Conservation (phyloP, 2,329 filamentous ascomycete genomes). For the Diaporthe citrichinensis region DNA sequence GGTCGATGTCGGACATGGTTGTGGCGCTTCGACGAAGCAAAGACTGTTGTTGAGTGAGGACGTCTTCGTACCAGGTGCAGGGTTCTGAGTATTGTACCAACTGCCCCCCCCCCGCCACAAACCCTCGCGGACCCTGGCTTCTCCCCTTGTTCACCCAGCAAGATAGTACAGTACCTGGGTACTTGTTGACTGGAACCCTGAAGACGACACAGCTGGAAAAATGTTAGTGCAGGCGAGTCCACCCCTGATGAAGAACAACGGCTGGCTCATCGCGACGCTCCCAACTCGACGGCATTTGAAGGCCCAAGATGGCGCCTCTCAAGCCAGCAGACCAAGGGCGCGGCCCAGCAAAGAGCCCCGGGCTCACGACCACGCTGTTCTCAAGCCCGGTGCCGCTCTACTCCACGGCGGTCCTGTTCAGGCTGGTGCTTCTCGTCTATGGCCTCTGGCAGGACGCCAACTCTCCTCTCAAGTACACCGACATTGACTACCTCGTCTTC, state of each 20-base stretch:
- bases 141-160: background rate
- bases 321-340: background rate
- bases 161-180: too few species aligned
- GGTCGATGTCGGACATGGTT: background rate
- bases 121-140: background rate
- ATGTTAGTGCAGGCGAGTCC: background rate
- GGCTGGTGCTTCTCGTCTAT: slow-evolving; percentile 83
- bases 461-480: slow-evolving; percentile 96
- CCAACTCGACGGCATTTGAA: background rate
- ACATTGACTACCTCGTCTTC: slow-evolving; percentile 99
- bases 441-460: slow-evolving; percentile 93
- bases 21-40: background rate
- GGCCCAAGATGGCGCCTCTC: slow-evolving; percentile 20
- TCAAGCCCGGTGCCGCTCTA: slow-evolving; percentile 65
- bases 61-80: background rate
- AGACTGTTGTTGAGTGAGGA: background rate
- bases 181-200: background rate
- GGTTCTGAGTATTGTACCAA: background rate
- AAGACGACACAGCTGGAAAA: background rate
- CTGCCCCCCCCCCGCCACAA: background rate
- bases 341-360: background rate
- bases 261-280: background rate
- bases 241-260: background rate
- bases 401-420: slow-evolving; percentile 72
- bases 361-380: slow-evolving; percentile 51